Conservation (phyloP, 2,329 filamentous ascomycete genomes). For the Stagonosporopsis tanaceti region DNA sequence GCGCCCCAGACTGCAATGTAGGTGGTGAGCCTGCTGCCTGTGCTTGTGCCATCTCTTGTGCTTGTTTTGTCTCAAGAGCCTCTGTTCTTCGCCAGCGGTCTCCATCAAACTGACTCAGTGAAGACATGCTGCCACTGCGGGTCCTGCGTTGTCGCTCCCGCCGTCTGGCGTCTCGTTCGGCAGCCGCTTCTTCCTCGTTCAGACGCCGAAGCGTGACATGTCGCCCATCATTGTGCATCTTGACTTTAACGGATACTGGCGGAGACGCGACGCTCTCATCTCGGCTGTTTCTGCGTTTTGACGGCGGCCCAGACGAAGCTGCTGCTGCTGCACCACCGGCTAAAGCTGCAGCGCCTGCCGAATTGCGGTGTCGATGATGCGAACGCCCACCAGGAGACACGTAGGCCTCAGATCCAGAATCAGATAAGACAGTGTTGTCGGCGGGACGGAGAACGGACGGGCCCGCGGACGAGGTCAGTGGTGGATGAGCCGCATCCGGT, state of each 20-base stretch:
- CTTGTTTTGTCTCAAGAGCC: constrained; percentile 47
- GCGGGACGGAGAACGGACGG: constrained; percentile 48
- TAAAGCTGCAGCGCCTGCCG: constrained; percentile 33
- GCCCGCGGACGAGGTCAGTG: constrained; percentile 36
- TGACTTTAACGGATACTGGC: constrained; percentile 70
- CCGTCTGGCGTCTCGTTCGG: constrained; percentile 63
- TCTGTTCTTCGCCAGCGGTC: constrained; percentile 52
- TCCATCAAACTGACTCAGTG: constrained; percentile 45
- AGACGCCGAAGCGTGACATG: constrained; percentile 69
- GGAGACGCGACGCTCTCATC: constrained; percentile 61
- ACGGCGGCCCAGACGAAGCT: constrained; percentile 38
- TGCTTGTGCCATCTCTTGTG: constrained; percentile 39
- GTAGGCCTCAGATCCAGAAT: constrained; percentile 52
- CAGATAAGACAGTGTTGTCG: constrained; percentile 49
- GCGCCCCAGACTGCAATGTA: constrained; percentile 32
- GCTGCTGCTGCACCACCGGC: constrained; percentile 38
- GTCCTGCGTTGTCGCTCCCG: constrained; percentile 54
- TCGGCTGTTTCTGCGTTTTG: constrained; percentile 42
- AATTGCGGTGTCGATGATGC: constrained; percentile 42
- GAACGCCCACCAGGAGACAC: constrained; percentile 47
- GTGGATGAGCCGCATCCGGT: constrained; percentile 38
- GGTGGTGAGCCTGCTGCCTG: constrained; percentile 18
- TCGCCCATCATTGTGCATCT: constrained; percentile 70
- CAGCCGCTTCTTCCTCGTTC: constrained; percentile 69
- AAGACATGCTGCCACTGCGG: constrained; percentile 52